Evolutionary conservation across 1,284 basidiomycete genomes (phyloP).

Genomic region (Chalciporus sp.): DNA sequence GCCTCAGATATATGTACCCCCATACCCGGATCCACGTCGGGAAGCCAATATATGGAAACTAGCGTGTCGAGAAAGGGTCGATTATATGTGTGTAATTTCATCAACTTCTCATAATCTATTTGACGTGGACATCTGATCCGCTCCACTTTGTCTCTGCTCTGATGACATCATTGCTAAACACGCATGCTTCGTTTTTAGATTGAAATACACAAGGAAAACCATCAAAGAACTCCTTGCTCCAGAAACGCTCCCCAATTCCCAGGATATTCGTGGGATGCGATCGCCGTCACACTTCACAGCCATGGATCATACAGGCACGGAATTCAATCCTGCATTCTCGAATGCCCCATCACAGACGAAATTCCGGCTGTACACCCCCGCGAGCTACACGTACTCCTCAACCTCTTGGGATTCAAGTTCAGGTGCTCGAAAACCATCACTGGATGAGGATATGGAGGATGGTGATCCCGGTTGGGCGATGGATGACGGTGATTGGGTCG

Average conservation of each 20-base stretch:
- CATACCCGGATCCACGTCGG: slow-evolving; percentile 32
- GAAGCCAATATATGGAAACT: slow-evolving; percentile 38
- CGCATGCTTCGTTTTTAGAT: slow-evolving; percentile 11
- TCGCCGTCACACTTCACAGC: background rate
- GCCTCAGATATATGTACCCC: slow-evolving; percentile 30
- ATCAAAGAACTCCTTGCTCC: slow-evolving; percentile 37
- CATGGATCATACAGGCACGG: background rate
- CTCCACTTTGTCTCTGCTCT: slow-evolving; percentile 1
- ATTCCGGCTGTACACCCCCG: slow-evolving; percentile 33
- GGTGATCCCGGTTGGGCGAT: slow-evolving; percentile 20
- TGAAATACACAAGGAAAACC: slow-evolving; percentile 35
- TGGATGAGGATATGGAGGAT: slow-evolving; percentile 25
- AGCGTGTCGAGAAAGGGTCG: slow-evolving; percentile 37
- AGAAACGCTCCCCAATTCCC: slow-evolving; percentile 20
- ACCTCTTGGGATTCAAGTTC: slow-evolving; percentile 22
- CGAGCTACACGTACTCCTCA: slow-evolving; percentile 33
- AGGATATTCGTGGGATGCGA: background rate
- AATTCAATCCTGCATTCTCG: background rate
- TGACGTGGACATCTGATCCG: slow-evolving; percentile 15
- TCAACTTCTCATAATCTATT: background rate
- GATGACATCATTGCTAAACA: slow-evolving; percentile 11
- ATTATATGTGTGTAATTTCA: slow-evolving; percentile 30
- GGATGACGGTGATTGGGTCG: slow-evolving; percentile 32
- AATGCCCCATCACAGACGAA: slow-evolving; percentile 24
- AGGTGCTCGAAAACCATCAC: slow-evolving; percentile 12